Base-by-base conservation (phyloP, 2,329 filamentous ascomycete genomes). In the Harringtonia aguacate region DNA sequence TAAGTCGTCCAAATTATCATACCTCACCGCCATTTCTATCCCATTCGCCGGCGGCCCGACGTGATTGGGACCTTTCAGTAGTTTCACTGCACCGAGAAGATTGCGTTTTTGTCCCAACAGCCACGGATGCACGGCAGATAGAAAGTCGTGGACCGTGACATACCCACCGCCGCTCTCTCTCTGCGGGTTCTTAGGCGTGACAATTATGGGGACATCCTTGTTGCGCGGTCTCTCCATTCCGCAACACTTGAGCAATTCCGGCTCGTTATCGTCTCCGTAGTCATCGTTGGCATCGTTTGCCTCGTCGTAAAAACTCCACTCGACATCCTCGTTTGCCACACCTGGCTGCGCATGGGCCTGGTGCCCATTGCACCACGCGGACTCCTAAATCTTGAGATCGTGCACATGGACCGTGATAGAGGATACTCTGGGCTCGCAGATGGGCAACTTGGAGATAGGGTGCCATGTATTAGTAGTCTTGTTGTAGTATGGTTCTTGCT, bases 161-260 rank as follows among this genome's bases (percentile, higher is more conserved):
- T 46, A 48, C 14, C 43, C 43, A 20, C 45, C 41, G 30, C 37
- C 38, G n/a, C n/a, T n/a, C n/a, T n/a, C n/a, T n/a, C n/a, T n/a
- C n/a, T n/a, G n/a, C n/a, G n/a, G n/a, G 13, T 20, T 18, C 13
- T 42, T 35, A 7, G 43, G 36, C 31, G 5, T 36, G 10, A 48
- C 46, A 14, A 39, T 21, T 67, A 72, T 43, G 65, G 67, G 17
- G 65, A 67, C 3, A 64, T 72, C 29, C 48, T 67, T 28, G 18
- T 20, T 15, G 8, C 17, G 18, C 33, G 43, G 43, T 3, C 43
- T 28, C 12, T 12, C n/a, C 4, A 12, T 33, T 57, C 63, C 27
- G 31, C 39, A 69, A 67, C 1, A 67, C 62, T 4, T 30, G 28
- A 49, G 9, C 4, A 35, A 18, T n/a, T 14, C 5, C 17, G 39